phyloP scores from a whole-genome alignment of 2,329 filamentous ascomycete species.

The Trichoderma sp. region DNA sequence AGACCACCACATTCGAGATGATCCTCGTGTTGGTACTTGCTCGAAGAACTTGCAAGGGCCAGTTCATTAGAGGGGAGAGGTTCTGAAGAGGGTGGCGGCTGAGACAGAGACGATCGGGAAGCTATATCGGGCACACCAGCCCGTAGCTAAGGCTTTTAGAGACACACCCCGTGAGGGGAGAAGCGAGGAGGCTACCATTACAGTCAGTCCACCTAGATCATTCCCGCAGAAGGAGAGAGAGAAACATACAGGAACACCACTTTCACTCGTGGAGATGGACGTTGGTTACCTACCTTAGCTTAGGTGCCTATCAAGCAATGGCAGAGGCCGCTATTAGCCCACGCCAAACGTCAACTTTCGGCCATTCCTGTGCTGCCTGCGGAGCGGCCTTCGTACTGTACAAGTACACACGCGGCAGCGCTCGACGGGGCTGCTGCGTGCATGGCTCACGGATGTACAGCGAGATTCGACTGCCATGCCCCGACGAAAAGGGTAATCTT shows the following conservation, averaged over 20 bases:
- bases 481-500: not conserved
- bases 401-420: not conserved
- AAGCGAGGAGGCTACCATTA: not conserved
- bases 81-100: not conserved
- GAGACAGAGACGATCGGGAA: conserved; percentile 23
- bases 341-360: not conserved
- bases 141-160: not conserved
- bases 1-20: not conserved
- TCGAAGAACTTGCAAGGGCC: not conserved
- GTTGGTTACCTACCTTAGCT: no score
- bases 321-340: not conserved
- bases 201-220: conserved; percentile 14
- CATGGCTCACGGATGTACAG: not conserved
- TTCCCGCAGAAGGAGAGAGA: not conserved
- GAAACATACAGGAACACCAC: no score
- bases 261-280: no score
- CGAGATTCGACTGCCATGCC: not conserved
- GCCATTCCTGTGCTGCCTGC: not conserved
- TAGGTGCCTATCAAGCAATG: not conserved
- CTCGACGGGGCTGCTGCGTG: not conserved
- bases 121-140: conserved; percentile 19
- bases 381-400: not conserved
- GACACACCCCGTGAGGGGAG: not conserved
- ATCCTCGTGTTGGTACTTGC: not conserved
- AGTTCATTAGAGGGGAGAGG: not conserved